phyloP scores from a whole-genome alignment of 805 yeast genomes.

The Soucietia sequanensis region DNA sequence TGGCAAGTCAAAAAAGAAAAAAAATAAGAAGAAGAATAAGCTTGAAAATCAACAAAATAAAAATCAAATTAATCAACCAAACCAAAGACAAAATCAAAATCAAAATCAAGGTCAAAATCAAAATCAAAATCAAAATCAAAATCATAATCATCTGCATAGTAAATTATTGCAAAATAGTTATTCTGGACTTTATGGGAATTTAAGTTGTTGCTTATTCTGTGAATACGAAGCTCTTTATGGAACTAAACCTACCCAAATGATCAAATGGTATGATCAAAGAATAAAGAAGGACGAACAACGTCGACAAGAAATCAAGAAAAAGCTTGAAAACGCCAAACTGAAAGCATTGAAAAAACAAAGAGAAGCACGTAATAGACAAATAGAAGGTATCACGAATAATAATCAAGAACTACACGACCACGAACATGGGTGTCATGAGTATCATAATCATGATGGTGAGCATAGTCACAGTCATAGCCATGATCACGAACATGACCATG shows the following conservation, averaged over 20 bases:
- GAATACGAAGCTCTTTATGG: slow-evolving; percentile 54
- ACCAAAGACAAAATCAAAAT: neutral
- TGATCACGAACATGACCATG: neutral
- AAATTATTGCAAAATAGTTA: neutral
- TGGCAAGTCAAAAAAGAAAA: slow-evolving; percentile 17
- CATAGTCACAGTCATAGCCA: too few relatives aligned
- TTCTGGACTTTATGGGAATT: too few relatives aligned
- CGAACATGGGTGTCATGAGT: too few relatives aligned
- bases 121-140: too few relatives aligned
- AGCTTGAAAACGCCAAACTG: slow-evolving; percentile 38
- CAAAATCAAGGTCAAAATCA: too few relatives aligned
- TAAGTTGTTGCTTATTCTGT: slow-evolving; percentile 45
- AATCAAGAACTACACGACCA: too few relatives aligned
- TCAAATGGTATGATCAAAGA: slow-evolving; percentile 47
- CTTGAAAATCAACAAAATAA: slow-evolving; percentile 1
- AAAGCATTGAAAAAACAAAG: slow-evolving; percentile 28
- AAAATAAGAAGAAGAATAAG: slow-evolving; percentile 19
- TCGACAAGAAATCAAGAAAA: slow-evolving; percentile 33
- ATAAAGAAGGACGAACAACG: slow-evolving; percentile 28
- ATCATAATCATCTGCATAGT: too few relatives aligned
- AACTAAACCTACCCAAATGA: slow-evolving; percentile 47
- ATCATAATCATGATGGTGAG: too few relatives aligned
- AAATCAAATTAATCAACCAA: neutral
- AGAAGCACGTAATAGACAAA: too few relatives aligned
- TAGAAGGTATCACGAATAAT: too few relatives aligned